A percentile compares a stretch with the other conserved stretches of the same genome.
These are phyloP conservation scores for Knufia petricola DNA, from an alignment of 2,329 filamentous ascomycete genomes.

Conservation along the genomic window DNA sequence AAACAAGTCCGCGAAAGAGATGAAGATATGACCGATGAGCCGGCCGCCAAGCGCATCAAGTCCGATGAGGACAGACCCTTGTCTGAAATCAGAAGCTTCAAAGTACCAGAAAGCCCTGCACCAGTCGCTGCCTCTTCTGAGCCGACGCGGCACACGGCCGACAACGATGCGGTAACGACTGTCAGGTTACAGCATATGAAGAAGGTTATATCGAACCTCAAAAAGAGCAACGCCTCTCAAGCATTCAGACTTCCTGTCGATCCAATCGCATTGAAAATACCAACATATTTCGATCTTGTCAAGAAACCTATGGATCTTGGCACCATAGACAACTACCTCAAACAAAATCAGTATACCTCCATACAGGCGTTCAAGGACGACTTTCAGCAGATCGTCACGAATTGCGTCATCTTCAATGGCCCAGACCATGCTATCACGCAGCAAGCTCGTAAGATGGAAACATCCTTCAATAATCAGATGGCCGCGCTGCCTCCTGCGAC, in stretches of 20 bases:
- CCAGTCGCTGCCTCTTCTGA: slow-evolving; percentile 26
- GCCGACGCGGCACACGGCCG: slow-evolving; percentile 15
- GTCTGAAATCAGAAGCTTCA: slow-evolving; percentile 34
- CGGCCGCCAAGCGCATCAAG: slow-evolving; percentile 70
- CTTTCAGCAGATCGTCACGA: slow-evolving; percentile 67
- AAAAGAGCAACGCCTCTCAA: slow-evolving; percentile 72
- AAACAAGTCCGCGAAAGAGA: slow-evolving; percentile 70
- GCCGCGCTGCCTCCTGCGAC: slow-evolving; percentile 45
- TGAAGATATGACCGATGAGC: slow-evolving; percentile 56
- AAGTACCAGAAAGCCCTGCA: slow-evolving; percentile 34
- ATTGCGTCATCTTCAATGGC: slow-evolving; percentile 76
- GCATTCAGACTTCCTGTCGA: slow-evolving; percentile 73
- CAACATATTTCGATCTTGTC: slow-evolving; percentile 63
- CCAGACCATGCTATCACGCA: slow-evolving; percentile 61
- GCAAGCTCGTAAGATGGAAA: slow-evolving; percentile 53
- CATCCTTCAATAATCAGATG: slow-evolving; percentile 53
- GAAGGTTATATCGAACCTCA: slow-evolving; percentile 39
- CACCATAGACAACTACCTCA: slow-evolving; percentile 72
- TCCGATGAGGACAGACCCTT: slow-evolving; percentile 45
- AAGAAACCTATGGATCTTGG: slow-evolving; percentile 74
- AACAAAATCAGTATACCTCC: slow-evolving; percentile 57
- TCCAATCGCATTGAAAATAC: slow-evolving; percentile 63
- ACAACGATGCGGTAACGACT: slow-evolving; percentile 18
- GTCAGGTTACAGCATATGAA: slow-evolving; percentile 22
- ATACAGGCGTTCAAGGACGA: slow-evolving; percentile 67